Conservation (phyloP, 306 rosid species). For the Calophaca sinica region DNA sequence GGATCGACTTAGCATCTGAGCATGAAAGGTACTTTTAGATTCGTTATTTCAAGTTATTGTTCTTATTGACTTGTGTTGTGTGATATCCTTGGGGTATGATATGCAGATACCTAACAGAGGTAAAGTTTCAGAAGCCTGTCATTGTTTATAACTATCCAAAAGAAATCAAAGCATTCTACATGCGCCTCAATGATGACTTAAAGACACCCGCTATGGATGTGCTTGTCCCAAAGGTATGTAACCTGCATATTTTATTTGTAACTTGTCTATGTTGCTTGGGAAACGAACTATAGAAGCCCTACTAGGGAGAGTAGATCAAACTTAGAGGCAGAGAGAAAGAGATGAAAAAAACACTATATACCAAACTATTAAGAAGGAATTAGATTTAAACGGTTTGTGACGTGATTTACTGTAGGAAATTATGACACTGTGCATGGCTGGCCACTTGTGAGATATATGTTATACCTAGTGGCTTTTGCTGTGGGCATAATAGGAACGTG, state of each 20-base stretch:
- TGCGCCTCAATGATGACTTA: conserved; percentile 88
- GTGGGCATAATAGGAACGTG: conserved; percentile 7
- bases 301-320: not conserved
- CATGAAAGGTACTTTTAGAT: conserved; percentile 78
- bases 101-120: conserved; percentile 89
- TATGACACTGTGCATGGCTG: not conserved
- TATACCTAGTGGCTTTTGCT: conserved; percentile 3
- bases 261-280: conserved; percentile 5
- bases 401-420: not conserved
- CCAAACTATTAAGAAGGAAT: too few relatives aligned
- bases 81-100: conserved; percentile 36
- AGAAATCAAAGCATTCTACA: conserved; percentile 96
- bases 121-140: conserved; percentile 86
- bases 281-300: not conserved
- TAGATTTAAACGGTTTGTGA: not conserved
- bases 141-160: conserved; percentile 93
- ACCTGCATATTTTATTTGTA: conserved; percentile 23
- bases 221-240: conserved; percentile 87
- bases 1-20: conserved; percentile 92
- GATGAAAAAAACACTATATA: not conserved
- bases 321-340: not conserved
- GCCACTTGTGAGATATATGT: not conserved
- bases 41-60: conserved; percentile 7
- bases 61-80: conserved; percentile 29
- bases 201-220: conserved; percentile 99